Evolutionary conservation across 116 monocot species (phyloP), one percentile per base, ranked within the genome.

Genomic region (Cymodocea nodosa): DNA sequence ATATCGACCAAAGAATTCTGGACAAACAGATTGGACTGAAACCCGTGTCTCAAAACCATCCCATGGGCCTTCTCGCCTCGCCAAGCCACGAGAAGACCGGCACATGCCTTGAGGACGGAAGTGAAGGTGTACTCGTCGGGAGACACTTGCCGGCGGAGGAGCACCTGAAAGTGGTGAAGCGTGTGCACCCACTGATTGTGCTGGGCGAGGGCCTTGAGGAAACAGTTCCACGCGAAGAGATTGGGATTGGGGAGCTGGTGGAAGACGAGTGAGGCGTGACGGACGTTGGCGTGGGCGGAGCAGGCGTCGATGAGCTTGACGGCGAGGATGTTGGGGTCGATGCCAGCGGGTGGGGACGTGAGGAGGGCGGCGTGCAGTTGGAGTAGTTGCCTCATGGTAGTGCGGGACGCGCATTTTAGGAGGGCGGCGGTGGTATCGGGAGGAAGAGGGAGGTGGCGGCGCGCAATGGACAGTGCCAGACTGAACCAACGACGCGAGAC

Each of bases 61-160:
- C 64, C 63, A 35, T 81, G 81, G 8, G 51, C 35, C 60, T 66
- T 65, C 36, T 70, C 69, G 51, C 74, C 76, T 19, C 73, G 49
- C 23, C 12, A 2, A 17, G 39, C 3, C 49, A 65, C 34, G 30
- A 30, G 16, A 40, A 81, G 72, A 0, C 57, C 76, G 40, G 77
- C 60, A 52, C 66, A 69, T 17, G 77, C 68, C 39, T 77, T 77
- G 73, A 76, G 39, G 6, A 74, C 77, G 19, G 77, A 81, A 23
- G 73, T 81, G 70, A 81, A 70, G 14, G 77, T 77, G 73, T 73
- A 76, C 53, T 65, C 77, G 53, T 77, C 81, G 54, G 77, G 73
- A 44, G 34, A 13, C 40, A 66, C 30, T 14, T n/a, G 14, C 15
- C 30, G 18, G 57, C n/a, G 20, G 65, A n/a, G 66, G 54, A 24